Base-by-base conservation (phyloP, 2,329 filamentous ascomycete genomes). In the Colletotrichum trifolii region DNA sequence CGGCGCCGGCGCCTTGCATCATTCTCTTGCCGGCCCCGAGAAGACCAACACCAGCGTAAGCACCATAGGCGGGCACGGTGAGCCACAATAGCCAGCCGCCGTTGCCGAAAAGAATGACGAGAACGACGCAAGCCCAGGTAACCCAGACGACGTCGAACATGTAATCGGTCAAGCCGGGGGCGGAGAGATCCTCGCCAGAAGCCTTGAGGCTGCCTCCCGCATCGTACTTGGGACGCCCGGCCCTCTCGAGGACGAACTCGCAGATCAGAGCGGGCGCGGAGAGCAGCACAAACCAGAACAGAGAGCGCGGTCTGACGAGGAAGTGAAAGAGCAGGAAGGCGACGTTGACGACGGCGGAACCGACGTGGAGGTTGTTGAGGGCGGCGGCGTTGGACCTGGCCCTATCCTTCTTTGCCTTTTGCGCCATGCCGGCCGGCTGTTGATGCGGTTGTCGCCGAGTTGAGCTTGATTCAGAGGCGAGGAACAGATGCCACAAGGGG, bases 71-170 rank as follows among this genome's bases (percentile, higher is more conserved):
- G 6, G 86, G 86, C 4, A 88, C 81, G 25, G 83, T 73, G 13
- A 78, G 73, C 84, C 85, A 88, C 10, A 87, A 71, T 17, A 86
- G 74, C 85, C 85, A 88, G 12, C 81, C 92, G 81, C 90, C 90
- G 76, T 97, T 94, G 4, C 96, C 96, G 52, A 95, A 86, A 35
- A 97, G 68, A 13, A 91, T 85, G 12, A 90, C 94, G n/a, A 91
- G 77, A 8, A 90, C 78, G 45, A 93, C 82, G 58, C 89, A 91
- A 10, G 87, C 89, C 90, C 94, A 97, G 0, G 94, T 97, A 81
- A 97, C 93, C 87, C 97, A 98, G 57, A 97, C 83, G 54, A 97
- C 87, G 79, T 99, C 96, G 86, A 97, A 99, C 91, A 98, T 93
- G 83, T 96, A 98, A 80, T 97, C 96, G 10, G 95, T 98, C 82